phyloP scores from a whole-genome alignment of 148 eudicot species.

The Persicaria maculosa region DNA sequence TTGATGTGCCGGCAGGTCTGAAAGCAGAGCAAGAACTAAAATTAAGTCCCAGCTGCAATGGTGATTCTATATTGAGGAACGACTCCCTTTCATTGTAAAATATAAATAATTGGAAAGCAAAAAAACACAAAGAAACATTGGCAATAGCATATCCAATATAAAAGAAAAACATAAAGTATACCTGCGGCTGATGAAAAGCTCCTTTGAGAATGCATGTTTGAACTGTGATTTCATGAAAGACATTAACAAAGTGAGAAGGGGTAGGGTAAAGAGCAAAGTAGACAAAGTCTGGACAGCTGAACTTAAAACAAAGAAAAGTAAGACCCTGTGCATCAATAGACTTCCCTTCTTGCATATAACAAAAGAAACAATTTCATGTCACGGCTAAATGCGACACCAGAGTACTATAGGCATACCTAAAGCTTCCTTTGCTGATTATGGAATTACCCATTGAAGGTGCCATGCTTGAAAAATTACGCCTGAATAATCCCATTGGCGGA shows the following conservation, averaged over 20 bases:
- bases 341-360: background rate
- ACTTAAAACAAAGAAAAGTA: background rate
- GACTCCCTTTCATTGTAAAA: background rate
- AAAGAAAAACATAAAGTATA: conserved; percentile 14
- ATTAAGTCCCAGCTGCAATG: background rate
- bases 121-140: background rate
- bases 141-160: background rate
- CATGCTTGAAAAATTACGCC: conserved; percentile 22
- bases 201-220: conserved; percentile 32
- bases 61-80: background rate
- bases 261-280: background rate
- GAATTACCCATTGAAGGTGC: conserved; percentile 17
- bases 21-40: conserved; percentile 13
- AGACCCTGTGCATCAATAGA: conserved; percentile 2
- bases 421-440: conserved; percentile 21
- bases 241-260: background rate
- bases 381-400: background rate
- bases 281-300: background rate
- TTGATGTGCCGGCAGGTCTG: conserved; percentile 88
- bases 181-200: conserved; percentile 57
- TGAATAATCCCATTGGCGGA: conserved; percentile 22
- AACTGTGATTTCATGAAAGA: conserved; percentile 24
- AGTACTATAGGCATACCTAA: conserved; percentile 21
- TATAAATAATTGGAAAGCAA: background rate
- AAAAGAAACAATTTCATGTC: background rate